Evolutionary conservation across 2,329 filamentous ascomycete species (phyloP).

Genomic region (Zymoseptoria passerinii): DNA sequence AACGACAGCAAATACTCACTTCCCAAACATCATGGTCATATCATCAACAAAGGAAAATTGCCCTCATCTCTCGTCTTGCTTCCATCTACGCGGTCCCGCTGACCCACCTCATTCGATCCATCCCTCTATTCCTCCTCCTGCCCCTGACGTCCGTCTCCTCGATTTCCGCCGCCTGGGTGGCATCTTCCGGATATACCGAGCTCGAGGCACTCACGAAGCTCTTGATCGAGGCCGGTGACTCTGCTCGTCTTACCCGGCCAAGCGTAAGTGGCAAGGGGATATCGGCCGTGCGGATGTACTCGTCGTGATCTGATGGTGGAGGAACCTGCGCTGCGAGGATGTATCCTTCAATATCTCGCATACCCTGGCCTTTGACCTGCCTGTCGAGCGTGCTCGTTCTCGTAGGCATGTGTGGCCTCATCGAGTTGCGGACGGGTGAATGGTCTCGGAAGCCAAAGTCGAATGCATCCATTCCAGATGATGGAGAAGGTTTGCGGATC

Average conservation of each 20-base stretch:
- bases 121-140: slow-evolving; percentile 6
- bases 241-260: not conserved
- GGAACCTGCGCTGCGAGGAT: not conserved
- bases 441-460: not conserved
- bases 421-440: not conserved
- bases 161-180: slow-evolving; percentile 13
- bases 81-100: not conserved
- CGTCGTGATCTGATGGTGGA: not conserved
- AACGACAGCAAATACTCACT: not conserved
- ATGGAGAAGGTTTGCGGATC: not conserved
- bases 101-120: slow-evolving; percentile 1
- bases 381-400: not conserved
- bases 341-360: not conserved
- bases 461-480: not conserved
- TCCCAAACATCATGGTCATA: not conserved
- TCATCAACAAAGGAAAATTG: not conserved
- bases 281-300: not conserved
- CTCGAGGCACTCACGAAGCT: slow-evolving; percentile 6
- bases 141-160: slow-evolving; percentile 11
- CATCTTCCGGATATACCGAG: slow-evolving; percentile 13
- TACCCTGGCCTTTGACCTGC: not conserved
- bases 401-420: not conserved
- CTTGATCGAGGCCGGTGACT: not conserved
- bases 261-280: not conserved
- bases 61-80: not conserved